A percentile compares a stretch with the other conserved stretches of the same genome.
phyloP scores from a whole-genome alignment of 116 monocot genomes.

The Trichopus zeylanicus region DNA sequence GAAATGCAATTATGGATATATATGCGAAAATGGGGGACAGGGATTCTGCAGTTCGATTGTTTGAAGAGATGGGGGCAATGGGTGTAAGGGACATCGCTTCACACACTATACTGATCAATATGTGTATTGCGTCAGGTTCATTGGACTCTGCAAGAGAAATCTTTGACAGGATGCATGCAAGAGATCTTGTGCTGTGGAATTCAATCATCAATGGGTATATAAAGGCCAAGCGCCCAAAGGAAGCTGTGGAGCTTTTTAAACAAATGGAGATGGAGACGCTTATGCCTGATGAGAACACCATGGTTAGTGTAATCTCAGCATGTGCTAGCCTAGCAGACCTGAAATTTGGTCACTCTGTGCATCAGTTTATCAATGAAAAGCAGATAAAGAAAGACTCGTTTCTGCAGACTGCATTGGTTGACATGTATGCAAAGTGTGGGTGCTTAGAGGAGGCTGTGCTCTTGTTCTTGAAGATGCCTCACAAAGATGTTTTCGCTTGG shows the following conservation, averaged over 20 bases:
- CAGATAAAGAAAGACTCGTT: conserved; percentile 17
- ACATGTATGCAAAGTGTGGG: conserved; percentile 37
- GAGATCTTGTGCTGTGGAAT: conserved; percentile 29
- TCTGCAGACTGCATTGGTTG: conserved; percentile 26
- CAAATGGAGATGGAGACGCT: conserved; percentile 6
- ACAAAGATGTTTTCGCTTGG: conserved; percentile 28
- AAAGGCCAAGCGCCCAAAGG: conserved; percentile 13
- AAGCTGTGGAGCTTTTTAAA: conserved; percentile 25
- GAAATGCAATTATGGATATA: background rate
- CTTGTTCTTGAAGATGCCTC: conserved; percentile 16
- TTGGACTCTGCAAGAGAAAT: background rate
- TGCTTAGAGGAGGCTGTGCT: conserved; percentile 15
- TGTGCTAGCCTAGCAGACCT: conserved; percentile 20
- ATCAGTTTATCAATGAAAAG: conserved; percentile 8
- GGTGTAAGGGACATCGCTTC: background rate
- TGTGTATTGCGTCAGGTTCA: background rate
- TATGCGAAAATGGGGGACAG: background rate
- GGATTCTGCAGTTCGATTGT: background rate
- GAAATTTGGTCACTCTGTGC: conserved; percentile 16
- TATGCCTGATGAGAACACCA: conserved; percentile 25
- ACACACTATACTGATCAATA: background rate
- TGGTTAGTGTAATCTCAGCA: conserved; percentile 26
- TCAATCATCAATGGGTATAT: conserved; percentile 24
- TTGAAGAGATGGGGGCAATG: conserved; percentile 3
- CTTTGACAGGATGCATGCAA: conserved; percentile 1